These are phyloP conservation scores for Cryptococcus sp. DNA, from an alignment of 1,284 basidiomycete species.

Conservation along the genomic window DNA sequence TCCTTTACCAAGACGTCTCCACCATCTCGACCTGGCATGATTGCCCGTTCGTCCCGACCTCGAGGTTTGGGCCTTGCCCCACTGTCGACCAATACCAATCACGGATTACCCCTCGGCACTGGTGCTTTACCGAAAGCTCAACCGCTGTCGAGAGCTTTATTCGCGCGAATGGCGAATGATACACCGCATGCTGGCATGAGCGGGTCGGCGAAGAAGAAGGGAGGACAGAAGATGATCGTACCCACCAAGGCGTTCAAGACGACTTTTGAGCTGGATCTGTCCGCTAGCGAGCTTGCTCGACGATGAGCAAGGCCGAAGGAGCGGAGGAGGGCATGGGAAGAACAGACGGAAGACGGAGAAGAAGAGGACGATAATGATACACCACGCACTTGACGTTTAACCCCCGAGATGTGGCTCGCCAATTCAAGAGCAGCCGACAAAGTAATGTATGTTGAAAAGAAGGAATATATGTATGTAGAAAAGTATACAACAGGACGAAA, in stretches of 20 bases:
- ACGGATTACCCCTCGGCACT: neutral
- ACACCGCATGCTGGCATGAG: conserved; percentile 21
- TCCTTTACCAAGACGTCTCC: neutral
- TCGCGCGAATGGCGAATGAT: conserved; percentile 28
- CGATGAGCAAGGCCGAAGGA: conserved; percentile 2
- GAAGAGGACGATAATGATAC: neutral
- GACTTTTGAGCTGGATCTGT: conserved; percentile 40
- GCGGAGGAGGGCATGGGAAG: neutral
- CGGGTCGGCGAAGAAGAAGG: conserved; percentile 17
- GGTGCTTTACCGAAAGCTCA: conserved; percentile 31
- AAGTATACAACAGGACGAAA: too few relatives aligned
- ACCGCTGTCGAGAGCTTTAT: conserved; percentile 34
- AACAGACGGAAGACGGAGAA: neutral
- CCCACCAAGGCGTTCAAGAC: conserved; percentile 39
- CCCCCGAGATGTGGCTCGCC: neutral
- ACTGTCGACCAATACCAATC: neutral
- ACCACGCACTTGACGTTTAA: neutral
- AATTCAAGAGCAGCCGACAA: too few relatives aligned
- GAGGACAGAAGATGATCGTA: conserved; percentile 38
- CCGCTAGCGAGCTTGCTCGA: conserved; percentile 37
- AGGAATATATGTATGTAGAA: too few relatives aligned
- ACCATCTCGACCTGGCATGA: neutral
- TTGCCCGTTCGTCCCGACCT: conserved; percentile 2
- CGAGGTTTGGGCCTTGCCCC: conserved; percentile 17
- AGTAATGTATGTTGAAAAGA: too few relatives aligned